Evolutionary conservation across 352 stramenopile species (phyloP).

Genomic region (Pythium rhizo-oryzae): DNA sequence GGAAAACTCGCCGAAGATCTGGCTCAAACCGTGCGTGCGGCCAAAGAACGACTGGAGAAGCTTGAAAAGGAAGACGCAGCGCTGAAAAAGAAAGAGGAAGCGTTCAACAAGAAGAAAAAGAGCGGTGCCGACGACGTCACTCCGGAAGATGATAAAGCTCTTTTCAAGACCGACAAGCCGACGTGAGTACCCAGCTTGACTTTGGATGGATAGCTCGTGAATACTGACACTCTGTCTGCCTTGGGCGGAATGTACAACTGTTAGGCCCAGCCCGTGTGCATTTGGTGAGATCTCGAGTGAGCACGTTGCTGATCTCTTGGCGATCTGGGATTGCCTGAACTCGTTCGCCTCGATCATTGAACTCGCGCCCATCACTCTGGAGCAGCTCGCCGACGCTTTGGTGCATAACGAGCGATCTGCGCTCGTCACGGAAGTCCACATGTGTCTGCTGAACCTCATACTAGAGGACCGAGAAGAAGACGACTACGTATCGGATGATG

Average conservation of each 20-base stretch:
- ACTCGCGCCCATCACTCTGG: slow-evolving; percentile 58
- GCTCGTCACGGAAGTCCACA: slow-evolving; percentile 78
- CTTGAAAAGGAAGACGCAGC: slow-evolving; percentile 84
- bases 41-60: slow-evolving; percentile 86
- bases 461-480: slow-evolving; percentile 83
- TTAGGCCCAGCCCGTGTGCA: slow-evolving; percentile 54
- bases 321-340: slow-evolving; percentile 80
- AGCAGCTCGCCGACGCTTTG: slow-evolving; percentile 67
- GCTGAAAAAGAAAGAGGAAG: slow-evolving; percentile 80
- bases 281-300: slow-evolving; percentile 55
- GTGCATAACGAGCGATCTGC: slow-evolving; percentile 42
- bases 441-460: slow-evolving; percentile 84
- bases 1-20: slow-evolving; percentile 79
- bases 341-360: slow-evolving; percentile 69
- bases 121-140: slow-evolving; percentile 46
- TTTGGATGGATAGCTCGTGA: not conserved
- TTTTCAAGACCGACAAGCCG: slow-evolving; percentile 53
- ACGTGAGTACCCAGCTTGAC: slow-evolving; percentile 41
- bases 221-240: not conserved
- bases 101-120: slow-evolving; percentile 81
- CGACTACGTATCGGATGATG: slow-evolving; percentile 86
- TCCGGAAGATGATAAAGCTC: slow-evolving; percentile 43
- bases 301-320: slow-evolving; percentile 56
- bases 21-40: slow-evolving; percentile 64
- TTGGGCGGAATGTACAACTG: not conserved